Conservation (phyloP, 441 rosid genomes). For the Erysimum cheiri region DNA sequence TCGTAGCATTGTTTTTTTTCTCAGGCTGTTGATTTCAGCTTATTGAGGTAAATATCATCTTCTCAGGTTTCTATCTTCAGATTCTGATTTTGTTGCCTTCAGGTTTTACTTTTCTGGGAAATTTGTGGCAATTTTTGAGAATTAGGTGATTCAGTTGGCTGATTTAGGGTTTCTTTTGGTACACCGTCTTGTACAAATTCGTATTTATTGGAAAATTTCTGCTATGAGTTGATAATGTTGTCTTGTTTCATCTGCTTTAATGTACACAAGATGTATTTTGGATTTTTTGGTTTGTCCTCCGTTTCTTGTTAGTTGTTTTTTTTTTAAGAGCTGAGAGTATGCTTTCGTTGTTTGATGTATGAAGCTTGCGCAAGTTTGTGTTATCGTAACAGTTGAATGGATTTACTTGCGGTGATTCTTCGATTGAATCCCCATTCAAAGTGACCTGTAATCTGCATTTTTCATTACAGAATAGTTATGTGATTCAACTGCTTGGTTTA, state of each 20-base stretch:
- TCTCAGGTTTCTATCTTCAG: slow-evolving; percentile 2
- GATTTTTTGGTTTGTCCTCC: neutral
- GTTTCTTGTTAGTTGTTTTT: neutral
- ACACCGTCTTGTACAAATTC: neutral
- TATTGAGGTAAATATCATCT: slow-evolving; percentile 19
- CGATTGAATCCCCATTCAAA: neutral
- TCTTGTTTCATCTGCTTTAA: neutral
- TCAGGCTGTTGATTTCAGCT: slow-evolving; percentile 20
- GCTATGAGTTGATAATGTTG: neutral
- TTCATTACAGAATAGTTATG: neutral
- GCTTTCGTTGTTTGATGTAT: neutral
- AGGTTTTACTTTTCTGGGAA: neutral
- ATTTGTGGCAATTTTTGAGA: neutral
- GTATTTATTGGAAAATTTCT: slow-evolving; percentile 12
- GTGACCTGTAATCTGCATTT: neutral
- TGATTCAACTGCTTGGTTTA: slow-evolving; percentile 6
- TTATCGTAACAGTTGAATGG: neutral
- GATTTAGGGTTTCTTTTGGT: slow-evolving; percentile 36
- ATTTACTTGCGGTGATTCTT: no score
- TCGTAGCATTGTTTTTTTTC: slow-evolving; percentile 2
- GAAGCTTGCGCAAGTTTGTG: neutral
- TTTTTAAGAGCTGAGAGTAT: neutral
- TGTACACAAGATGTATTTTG: neutral
- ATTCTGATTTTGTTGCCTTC: slow-evolving; percentile 19
- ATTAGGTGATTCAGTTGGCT: neutral